Percentiles rank a stretch among this genome's conserved stretches.
Evolutionary conservation across 352 stramenopile genomes (phyloP).

Genomic region (Peronosclerospora sorghi): DNA sequence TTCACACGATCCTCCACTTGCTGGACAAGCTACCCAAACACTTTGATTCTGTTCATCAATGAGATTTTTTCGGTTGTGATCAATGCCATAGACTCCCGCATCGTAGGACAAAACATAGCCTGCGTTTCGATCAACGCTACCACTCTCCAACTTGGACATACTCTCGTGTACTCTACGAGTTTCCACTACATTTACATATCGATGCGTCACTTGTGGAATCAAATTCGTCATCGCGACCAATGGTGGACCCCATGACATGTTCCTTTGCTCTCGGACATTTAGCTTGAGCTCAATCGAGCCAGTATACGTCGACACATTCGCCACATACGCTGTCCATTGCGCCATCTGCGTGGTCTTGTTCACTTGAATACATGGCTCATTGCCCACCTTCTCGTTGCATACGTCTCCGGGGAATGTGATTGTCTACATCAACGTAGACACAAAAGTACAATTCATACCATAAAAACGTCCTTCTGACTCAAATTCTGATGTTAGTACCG

Average conservation of each 20-base stretch:
- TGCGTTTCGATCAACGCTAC: slow-evolving; percentile 16
- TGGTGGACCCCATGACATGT: slow-evolving; percentile 18
- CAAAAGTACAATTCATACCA: slow-evolving; percentile 2
- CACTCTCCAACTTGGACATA: slow-evolving; percentile 8
- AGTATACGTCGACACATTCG: slow-evolving; percentile 58
- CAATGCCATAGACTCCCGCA: slow-evolving; percentile 50
- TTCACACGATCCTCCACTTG: slow-evolving; percentile 26
- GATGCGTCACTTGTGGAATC: slow-evolving; percentile 20
- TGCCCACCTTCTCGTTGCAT: slow-evolving; percentile 17
- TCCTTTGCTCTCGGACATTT: slow-evolving; percentile 32
- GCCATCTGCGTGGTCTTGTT: slow-evolving; percentile 38
- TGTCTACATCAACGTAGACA: slow-evolving; percentile 22
- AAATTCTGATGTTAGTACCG: slow-evolving; percentile 19
- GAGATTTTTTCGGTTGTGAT: slow-evolving; percentile 36
- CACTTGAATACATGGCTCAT: slow-evolving; percentile 55
- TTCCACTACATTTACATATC: slow-evolving; percentile 6
- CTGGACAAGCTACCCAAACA: slow-evolving; percentile 58
- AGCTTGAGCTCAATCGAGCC: slow-evolving; percentile 54
- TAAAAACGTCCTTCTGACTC: background rate
- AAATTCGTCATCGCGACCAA: slow-evolving; percentile 7
- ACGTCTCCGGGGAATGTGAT: slow-evolving; percentile 42
- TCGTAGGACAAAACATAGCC: slow-evolving; percentile 67
- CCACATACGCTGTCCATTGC: slow-evolving; percentile 54
- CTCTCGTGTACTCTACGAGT: slow-evolving; percentile 2
- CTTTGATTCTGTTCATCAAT: slow-evolving; percentile 61